phyloP scores from a whole-genome alignment of 2,329 filamentous ascomycete genomes.

The Trichoderma cornu-damae region DNA sequence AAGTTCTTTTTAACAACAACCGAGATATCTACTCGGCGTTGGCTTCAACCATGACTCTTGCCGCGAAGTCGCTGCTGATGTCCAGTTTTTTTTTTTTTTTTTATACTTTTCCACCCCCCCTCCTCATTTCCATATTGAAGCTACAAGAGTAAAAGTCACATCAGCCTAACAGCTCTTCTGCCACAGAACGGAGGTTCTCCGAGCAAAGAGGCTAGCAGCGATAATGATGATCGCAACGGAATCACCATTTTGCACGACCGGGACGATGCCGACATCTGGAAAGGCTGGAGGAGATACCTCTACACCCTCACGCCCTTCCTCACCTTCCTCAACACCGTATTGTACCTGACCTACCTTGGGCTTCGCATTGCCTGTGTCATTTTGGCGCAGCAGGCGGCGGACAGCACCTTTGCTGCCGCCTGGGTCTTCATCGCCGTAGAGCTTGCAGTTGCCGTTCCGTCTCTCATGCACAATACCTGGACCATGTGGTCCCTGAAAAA shows the following conservation, averaged over 20 bases:
- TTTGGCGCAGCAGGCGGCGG: slow-evolving; percentile 41
- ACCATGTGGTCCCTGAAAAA: slow-evolving; percentile 54
- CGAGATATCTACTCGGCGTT: no score
- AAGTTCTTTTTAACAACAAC: no score
- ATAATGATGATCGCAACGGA: slow-evolving; percentile 27
- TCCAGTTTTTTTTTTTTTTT: not conserved
- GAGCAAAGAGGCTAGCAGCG: slow-evolving; percentile 31
- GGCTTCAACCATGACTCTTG: slow-evolving; percentile 5
- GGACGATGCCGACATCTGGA: slow-evolving; percentile 41
- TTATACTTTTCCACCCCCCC: no score
- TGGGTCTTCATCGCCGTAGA: slow-evolving; percentile 56
- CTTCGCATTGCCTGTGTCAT: slow-evolving; percentile 49
- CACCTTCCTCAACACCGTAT: slow-evolving; percentile 37
- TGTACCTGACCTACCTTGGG: slow-evolving; percentile 47
- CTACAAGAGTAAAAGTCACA: slow-evolving; percentile 39
- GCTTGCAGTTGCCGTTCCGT: slow-evolving; percentile 48
- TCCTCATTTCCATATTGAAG: no score
- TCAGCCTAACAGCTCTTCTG: slow-evolving; percentile 39
- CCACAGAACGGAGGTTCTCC: slow-evolving; percentile 29
- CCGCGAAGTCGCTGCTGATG: slow-evolving; percentile 18
- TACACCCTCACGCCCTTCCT: slow-evolving; percentile 37
- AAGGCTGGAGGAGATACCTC: slow-evolving; percentile 40
- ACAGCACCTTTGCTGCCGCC: slow-evolving; percentile 43
- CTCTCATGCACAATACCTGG: slow-evolving; percentile 53
- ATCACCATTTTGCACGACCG: slow-evolving; percentile 41